Conservation (phyloP, 2,329 filamentous ascomycete species). For the Epichloe brachyelytri region DNA sequence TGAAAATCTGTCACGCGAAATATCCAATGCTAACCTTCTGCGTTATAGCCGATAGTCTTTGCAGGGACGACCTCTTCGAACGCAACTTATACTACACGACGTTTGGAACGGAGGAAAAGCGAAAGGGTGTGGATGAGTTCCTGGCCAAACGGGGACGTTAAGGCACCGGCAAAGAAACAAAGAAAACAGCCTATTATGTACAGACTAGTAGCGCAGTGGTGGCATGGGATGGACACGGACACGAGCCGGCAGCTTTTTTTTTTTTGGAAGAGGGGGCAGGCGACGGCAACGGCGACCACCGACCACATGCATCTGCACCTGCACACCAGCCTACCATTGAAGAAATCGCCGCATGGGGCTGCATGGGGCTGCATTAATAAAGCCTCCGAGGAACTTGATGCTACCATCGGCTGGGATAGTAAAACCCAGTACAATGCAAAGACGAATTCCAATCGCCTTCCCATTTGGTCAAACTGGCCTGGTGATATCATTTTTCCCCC, state of each 20-base stretch:
- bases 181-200: too few relatives aligned
- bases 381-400: background rate
- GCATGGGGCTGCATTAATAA: conserved; percentile 1
- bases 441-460: background rate
- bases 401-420: background rate
- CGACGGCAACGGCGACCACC: too few relatives aligned
- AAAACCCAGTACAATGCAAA: background rate
- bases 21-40: background rate
- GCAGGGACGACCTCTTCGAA: conserved; percentile 20
- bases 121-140: conserved; percentile 16
- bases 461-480: background rate
- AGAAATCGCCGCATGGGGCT: background rate
- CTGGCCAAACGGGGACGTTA: conserved; percentile 12
- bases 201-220: too few relatives aligned
- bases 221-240: too few relatives aligned
- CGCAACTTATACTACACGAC: conserved; percentile 23
- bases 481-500: background rate
- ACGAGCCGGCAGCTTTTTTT: too few relatives aligned
- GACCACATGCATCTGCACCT: background rate
- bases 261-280: too few relatives aligned
- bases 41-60: conserved; percentile 13
- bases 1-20: background rate
- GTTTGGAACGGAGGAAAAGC: conserved; percentile 20
- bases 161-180: background rate
- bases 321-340: conserved; percentile 3